Evolutionary conservation across 345 rosid genomes (phyloP).

Genomic region (Diplotaxis tenuifolia): DNA sequence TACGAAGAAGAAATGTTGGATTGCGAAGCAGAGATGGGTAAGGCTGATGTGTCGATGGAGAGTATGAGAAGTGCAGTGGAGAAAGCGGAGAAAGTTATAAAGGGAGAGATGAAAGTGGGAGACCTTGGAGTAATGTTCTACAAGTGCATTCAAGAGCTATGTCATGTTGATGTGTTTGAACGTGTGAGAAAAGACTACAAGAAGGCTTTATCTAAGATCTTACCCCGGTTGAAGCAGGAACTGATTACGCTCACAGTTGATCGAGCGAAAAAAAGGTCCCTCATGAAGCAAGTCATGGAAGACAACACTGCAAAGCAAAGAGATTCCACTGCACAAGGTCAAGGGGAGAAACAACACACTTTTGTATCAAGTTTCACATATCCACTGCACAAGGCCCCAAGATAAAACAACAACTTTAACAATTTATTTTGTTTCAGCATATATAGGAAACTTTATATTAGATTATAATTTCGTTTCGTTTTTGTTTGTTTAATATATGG

Average conservation of each 20-base stretch:
- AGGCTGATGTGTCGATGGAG: not conserved
- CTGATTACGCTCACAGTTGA: not conserved
- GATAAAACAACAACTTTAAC: not conserved
- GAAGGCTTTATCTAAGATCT: conserved; percentile 1
- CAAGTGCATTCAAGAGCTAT: not conserved
- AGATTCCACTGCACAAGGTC: not conserved
- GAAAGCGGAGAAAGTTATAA: not conserved
- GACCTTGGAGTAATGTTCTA: conserved; percentile 2
- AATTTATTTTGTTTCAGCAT: not conserved
- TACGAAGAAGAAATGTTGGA: not conserved
- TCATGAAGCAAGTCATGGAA: not conserved
- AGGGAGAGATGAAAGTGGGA: not conserved
- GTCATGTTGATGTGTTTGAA: not conserved
- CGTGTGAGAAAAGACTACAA: not conserved
- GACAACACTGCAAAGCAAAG: not conserved
- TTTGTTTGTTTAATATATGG: not conserved
- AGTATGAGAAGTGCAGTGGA: not conserved
- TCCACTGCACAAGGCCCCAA: not conserved
- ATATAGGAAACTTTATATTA: not conserved
- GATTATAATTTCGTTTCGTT: not conserved
- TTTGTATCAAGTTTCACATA: not conserved
- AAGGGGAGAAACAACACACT: not conserved
- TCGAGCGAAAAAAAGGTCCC: not conserved
- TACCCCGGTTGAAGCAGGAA: not conserved
- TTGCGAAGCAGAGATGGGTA: conserved; percentile 10